Evolutionary conservation across 768 basidiomycete genomes (phyloP).

Genomic region (Mycena kentingensis): DNA sequence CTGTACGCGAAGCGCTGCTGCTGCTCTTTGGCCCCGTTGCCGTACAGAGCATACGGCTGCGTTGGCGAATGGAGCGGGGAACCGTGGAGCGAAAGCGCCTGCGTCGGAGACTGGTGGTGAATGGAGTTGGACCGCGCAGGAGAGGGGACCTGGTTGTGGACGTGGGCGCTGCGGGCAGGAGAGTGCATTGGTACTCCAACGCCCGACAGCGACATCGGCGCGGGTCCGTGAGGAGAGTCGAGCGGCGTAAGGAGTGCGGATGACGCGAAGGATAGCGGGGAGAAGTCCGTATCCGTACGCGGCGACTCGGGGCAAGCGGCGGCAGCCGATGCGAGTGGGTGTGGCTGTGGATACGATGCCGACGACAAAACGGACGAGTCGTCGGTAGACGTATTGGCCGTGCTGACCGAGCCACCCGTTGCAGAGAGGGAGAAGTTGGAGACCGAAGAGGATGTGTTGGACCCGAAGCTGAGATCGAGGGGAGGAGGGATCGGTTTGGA

Average conservation of each 20-base stretch:
- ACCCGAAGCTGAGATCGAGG: slow-evolving; percentile 19
- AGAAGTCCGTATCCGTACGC: slow-evolving; percentile 41
- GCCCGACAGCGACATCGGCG: slow-evolving; percentile 12
- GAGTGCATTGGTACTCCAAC: background rate
- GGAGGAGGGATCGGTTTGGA: slow-evolving; percentile 10
- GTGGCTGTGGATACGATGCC: background rate
- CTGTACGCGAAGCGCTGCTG: slow-evolving; percentile 4
- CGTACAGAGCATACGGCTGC: background rate
- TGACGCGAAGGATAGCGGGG: slow-evolving; percentile 49
- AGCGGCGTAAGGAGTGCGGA: slow-evolving; percentile 53
- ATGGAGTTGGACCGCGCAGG: background rate
- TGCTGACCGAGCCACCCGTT: background rate
- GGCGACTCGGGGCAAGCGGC: slow-evolving; percentile 39
- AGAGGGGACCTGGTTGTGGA: background rate
- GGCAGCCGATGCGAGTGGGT: slow-evolving; percentile 22
- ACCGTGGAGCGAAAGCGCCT: background rate
- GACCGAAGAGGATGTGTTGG: slow-evolving; percentile 5
- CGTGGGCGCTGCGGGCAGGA: background rate
- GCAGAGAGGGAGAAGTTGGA: background rate
- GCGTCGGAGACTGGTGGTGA: background rate
- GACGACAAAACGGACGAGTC: slow-evolving; percentile 9
- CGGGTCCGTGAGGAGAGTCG: slow-evolving; percentile 48
- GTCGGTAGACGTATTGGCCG: slow-evolving; percentile 1
- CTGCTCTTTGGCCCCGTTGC: background rate
- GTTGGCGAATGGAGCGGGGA: slow-evolving; percentile 23